These are phyloP conservation scores for Chaetomiaceae sp. DNA, from an alignment of 2,329 filamentous ascomycete genomes.

Conservation along the genomic window DNA sequence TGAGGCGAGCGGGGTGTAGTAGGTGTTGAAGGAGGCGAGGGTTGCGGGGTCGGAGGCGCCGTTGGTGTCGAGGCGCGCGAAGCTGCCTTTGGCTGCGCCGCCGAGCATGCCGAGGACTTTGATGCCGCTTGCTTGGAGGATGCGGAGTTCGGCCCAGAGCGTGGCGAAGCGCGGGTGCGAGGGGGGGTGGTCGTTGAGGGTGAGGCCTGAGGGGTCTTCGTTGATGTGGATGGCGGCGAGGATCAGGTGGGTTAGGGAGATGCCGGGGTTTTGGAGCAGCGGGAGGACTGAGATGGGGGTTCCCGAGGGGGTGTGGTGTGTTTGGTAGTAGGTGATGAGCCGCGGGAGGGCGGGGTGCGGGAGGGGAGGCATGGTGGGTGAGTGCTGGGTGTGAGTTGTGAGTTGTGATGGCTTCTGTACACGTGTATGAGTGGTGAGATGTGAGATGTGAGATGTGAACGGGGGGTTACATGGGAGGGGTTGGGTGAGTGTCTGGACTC, in stretches of 20 bases:
- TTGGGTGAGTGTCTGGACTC: neutral
- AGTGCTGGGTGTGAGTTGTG: neutral
- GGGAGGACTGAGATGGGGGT: conserved; percentile 39
- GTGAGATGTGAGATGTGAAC: neutral
- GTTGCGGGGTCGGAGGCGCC: conserved; percentile 34
- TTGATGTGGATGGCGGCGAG: conserved; percentile 78
- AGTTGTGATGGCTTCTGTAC: too few species aligned
- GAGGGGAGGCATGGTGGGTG: conserved; percentile 28
- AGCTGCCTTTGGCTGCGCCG: conserved; percentile 69
- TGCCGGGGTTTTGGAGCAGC: conserved; percentile 35
- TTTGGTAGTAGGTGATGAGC: conserved; percentile 39
- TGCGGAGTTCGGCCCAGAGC: conserved; percentile 66
- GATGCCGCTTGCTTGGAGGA: conserved; percentile 64
- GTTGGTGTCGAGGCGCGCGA: conserved; percentile 46
- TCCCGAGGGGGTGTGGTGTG: conserved; percentile 37
- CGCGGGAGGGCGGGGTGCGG: conserved; percentile 27
- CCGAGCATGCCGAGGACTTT: conserved; percentile 78
- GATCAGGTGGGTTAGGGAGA: conserved; percentile 64
- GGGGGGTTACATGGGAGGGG: neutral
- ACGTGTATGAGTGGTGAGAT: too few species aligned
- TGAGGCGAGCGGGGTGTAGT: conserved; percentile 61
- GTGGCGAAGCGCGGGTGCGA: conserved; percentile 56
- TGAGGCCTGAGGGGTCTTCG: conserved; percentile 57
- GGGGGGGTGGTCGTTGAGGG: conserved; percentile 69
- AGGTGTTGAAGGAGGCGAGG: conserved; percentile 54